Evolutionary conservation across 768 basidiomycete genomes (phyloP).

Genomic region (Lactarius sp.): DNA sequence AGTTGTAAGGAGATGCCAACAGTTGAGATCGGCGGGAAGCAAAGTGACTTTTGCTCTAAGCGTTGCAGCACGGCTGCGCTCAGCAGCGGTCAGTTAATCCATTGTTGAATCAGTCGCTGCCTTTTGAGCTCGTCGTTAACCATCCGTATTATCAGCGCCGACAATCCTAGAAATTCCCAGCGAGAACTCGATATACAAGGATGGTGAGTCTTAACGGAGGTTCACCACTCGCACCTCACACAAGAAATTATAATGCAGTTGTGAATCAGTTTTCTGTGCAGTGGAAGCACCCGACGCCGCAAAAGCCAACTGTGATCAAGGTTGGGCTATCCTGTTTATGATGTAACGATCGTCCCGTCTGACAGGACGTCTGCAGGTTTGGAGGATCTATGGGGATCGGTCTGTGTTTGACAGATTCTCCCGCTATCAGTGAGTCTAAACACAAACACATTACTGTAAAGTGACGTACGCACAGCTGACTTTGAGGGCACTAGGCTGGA

Average conservation of each 20-base stretch:
- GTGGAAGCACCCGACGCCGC: slow-evolving; percentile 27
- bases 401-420: slow-evolving; percentile 22
- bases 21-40: slow-evolving; percentile 20
- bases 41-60: slow-evolving; percentile 29
- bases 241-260: slow-evolving; percentile 16
- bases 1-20: slow-evolving; percentile 27
- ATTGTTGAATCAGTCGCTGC: neutral
- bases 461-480: neutral
- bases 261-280: slow-evolving; percentile 23
- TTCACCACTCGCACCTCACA: neutral
- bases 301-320: slow-evolving; percentile 21
- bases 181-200: slow-evolving; percentile 10
- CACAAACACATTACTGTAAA: neutral
- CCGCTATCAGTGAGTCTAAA: slow-evolving; percentile 25
- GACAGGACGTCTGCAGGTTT: slow-evolving; percentile 21
- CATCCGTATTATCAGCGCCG: slow-evolving; percentile 13
- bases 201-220: slow-evolving; percentile 12
- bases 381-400: slow-evolving; percentile 26
- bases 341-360: neutral
- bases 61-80: slow-evolving; percentile 21
- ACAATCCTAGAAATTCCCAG: slow-evolving; percentile 19
- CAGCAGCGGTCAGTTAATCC: slow-evolving; percentile 9
- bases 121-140: neutral
- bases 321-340: slow-evolving; percentile 2
- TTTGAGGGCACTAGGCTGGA: slow-evolving; percentile 14